phyloP scores from a whole-genome alignment of 495 filamentous ascomycete species.

The Neurospora sp. region DNA sequence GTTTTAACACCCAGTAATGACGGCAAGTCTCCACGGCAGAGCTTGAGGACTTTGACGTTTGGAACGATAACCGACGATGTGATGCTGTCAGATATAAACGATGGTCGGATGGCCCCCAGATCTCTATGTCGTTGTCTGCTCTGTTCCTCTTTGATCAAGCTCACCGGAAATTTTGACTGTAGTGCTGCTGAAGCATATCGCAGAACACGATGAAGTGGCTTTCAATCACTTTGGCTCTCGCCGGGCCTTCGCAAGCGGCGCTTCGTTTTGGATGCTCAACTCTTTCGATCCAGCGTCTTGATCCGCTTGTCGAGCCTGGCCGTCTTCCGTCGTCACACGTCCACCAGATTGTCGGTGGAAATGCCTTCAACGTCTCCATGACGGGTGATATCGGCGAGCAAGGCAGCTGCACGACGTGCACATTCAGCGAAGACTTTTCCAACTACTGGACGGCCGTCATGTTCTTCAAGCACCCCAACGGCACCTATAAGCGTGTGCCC shows the following conservation, averaged over 20 bases:
- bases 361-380: constrained; percentile 41
- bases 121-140: background rate
- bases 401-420: constrained; percentile 20
- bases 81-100: background rate
- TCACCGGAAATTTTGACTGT: background rate
- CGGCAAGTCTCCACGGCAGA: background rate
- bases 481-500: constrained; percentile 36
- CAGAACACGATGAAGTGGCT: constrained; percentile 33
- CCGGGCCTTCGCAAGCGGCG: constrained; percentile 29
- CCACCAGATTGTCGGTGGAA: constrained; percentile 40
- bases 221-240: constrained; percentile 26
- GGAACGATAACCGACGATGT: background rate
- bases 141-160: background rate
- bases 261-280: constrained; percentile 39
- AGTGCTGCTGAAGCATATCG: background rate
- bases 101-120: background rate
- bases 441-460: constrained; percentile 39
- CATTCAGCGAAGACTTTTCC: constrained; percentile 15
- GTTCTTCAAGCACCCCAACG: constrained; percentile 43
- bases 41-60: background rate
- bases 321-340: constrained; percentile 32
- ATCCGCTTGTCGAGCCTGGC: constrained; percentile 35
- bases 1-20: background rate
- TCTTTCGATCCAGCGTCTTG: constrained; percentile 35
- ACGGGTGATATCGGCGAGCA: constrained; percentile 32